Conservation (phyloP, 768 basidiomycete species). For the Tulasnella sp. region DNA sequence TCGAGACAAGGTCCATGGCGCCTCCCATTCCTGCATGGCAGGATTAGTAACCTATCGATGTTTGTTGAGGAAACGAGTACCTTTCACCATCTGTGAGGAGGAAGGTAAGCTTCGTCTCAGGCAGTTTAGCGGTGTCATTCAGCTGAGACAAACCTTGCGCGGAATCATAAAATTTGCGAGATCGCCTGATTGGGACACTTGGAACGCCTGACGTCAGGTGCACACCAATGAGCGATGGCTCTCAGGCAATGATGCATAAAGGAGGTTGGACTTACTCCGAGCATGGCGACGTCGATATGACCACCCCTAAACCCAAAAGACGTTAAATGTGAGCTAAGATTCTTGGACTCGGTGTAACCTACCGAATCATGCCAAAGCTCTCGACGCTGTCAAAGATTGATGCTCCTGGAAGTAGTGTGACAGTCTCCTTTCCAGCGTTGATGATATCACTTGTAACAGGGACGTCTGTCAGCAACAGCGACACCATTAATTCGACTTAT, state of each 20-base stretch:
- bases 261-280: slow-evolving; percentile 50
- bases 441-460: slow-evolving; percentile 81
- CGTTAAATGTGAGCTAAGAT: neutral
- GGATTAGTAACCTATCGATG: neutral
- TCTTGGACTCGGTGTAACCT: neutral
- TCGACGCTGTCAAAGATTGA: slow-evolving; percentile 61
- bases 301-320: slow-evolving; percentile 41
- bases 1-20: slow-evolving; percentile 93
- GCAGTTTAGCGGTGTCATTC: neutral
- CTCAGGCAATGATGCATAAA: neutral
- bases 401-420: slow-evolving; percentile 85
- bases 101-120: neutral
- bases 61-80: neutral
- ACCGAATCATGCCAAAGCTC: slow-evolving; percentile 83
- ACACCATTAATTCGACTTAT: neutral
- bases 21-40: slow-evolving; percentile 68
- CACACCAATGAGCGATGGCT: slow-evolving; percentile 1
- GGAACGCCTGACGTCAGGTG: slow-evolving; percentile 56
- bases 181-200: slow-evolving; percentile 86
- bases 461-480: neutral
- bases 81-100: slow-evolving; percentile 16
- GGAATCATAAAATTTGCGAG: slow-evolving; percentile 99
- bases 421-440: slow-evolving; percentile 91
- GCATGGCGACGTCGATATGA: slow-evolving; percentile 85
- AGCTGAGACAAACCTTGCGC: slow-evolving; percentile 59